These are phyloP conservation scores for Thelonectria olida DNA, from an alignment of 2,329 filamentous ascomycete species.

Conservation along the genomic window DNA sequence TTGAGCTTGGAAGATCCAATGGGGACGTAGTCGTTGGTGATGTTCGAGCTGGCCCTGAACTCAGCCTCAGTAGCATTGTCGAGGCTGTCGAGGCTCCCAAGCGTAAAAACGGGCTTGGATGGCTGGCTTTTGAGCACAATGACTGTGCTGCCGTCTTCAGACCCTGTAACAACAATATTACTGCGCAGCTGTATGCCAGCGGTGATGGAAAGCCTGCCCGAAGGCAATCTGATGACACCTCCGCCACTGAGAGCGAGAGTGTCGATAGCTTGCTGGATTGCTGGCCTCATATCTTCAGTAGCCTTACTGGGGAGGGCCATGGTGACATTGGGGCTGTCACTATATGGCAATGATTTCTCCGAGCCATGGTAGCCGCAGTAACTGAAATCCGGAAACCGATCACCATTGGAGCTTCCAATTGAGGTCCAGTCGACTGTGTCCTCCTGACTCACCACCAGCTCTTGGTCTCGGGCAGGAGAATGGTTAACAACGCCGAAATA, in stretches of 20 bases:
- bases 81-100: conserved; percentile 3
- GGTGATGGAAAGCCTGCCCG: conserved; percentile 23
- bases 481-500: not conserved
- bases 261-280: conserved; percentile 32
- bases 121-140: conserved; percentile 8
- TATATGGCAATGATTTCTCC: conserved; percentile 18
- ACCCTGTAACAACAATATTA: conserved; percentile 14
- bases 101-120: conserved; percentile 21
- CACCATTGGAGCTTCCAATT: not conserved
- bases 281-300: conserved; percentile 7
- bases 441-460: not conserved
- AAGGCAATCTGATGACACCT: conserved; percentile 20
- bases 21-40: conserved; percentile 30
- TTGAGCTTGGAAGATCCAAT: conserved; percentile 22
- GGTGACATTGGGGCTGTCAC: not conserved
- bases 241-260: conserved; percentile 14
- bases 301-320: not conserved
- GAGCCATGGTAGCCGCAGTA: conserved; percentile 33
- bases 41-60: conserved; percentile 6
- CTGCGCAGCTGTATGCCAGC: conserved; percentile 18
- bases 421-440: not conserved
- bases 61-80: not conserved
- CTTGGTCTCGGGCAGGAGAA: not conserved
- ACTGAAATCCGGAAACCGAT: conserved; percentile 32
- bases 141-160: not conserved